Conservation (phyloP, 2,329 filamentous ascomycete species). For the Claviceps citrina region DNA sequence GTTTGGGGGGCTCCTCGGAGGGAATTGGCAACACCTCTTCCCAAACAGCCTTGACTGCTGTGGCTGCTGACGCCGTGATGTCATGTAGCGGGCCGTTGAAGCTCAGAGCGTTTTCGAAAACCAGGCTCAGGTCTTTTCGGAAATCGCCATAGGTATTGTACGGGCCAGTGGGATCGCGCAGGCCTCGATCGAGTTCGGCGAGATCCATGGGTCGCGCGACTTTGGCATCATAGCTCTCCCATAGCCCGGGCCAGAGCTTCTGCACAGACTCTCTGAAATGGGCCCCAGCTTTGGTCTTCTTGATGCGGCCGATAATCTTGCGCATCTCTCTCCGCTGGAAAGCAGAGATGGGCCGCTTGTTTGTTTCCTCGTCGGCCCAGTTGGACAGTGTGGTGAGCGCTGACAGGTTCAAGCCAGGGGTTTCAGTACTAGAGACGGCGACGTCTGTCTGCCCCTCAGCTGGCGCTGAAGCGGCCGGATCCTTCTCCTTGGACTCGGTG, state of each 20-base stretch:
- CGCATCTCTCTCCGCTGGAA: constrained; percentile 47
- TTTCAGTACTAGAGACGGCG: constrained; percentile 5
- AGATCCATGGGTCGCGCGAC: constrained; percentile 75
- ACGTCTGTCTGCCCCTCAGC: constrained; percentile 5
- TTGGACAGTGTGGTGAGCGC: constrained; percentile 19
- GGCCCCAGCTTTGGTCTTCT: constrained; percentile 69
- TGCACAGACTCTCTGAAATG: constrained; percentile 69
- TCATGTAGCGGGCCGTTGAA: constrained; percentile 75
- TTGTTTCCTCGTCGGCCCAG: constrained; percentile 28
- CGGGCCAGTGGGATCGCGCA: constrained; percentile 43
- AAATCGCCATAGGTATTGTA: constrained; percentile 62
- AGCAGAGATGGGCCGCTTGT: constrained; percentile 37
- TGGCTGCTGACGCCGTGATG: constrained; percentile 44
- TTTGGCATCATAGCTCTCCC: constrained; percentile 52
- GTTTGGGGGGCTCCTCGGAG: constrained; percentile 40
- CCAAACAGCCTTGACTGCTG: constrained; percentile 42
- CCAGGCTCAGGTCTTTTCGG: constrained; percentile 56
- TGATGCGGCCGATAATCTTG: constrained; percentile 55
- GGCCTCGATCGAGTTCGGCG: constrained; percentile 60
- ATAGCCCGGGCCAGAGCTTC: constrained; percentile 58
- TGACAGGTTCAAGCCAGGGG: constrained; percentile 6
- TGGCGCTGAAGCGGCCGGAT: constrained; percentile 9
- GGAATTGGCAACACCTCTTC: constrained; percentile 28
- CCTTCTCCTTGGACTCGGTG: constrained; percentile 42
- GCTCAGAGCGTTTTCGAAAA: constrained; percentile 60